Evolutionary conservation across 768 basidiomycete species (phyloP), one percentile per base, ranked within the genome.

Genomic region (Boletus bicolor): DNA sequence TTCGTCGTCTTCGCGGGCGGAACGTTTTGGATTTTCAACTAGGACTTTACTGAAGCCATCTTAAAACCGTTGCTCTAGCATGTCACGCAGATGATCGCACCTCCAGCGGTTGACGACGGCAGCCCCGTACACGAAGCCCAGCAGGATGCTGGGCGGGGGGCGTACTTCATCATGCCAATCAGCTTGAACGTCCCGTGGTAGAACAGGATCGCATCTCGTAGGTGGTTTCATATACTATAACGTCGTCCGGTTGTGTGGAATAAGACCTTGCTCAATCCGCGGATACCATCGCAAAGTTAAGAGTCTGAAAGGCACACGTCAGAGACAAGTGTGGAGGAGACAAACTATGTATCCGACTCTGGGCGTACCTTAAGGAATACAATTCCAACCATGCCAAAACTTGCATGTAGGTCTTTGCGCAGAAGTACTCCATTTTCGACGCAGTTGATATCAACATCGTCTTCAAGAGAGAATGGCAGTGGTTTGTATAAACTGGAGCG

Each of bases 401-500:
- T 11, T 21, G 10, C 19, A 21, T 41, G 39, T 21, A 21, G 19
- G 5, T 12, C 19, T n/a, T 41, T 41, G 15, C 11, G 3, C 39
- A 54, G 21, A 35, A 54, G 32, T 3, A 54, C 48, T 19, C 53
- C 46, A 36, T 54, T 54, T n/a, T 54, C 15, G 4, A 48, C 11
- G 7, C 53, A 36, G 17, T 54, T 12, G 24, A 54, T 42, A 36
- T 54, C 32, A 26, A 47, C 10, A 34, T 24, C 12, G 4, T 26
- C 46, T 14, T 42, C 39, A 42, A 5, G 26, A n/a, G 46, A 19
- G 38, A 41, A 41, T 41, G 39, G 19, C 11, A 21, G 2, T 21
- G 11, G 39, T 17, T 21, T 37, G 12, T 53, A 53, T 47, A 41
- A 24, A 24, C 38, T 12, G 7, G 15, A 10, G 32, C 38, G 35